Evolutionary conservation across 1,284 basidiomycete genomes (phyloP), one percentile per base, ranked within the genome.

Genomic region (Cystobasidium sp.): DNA sequence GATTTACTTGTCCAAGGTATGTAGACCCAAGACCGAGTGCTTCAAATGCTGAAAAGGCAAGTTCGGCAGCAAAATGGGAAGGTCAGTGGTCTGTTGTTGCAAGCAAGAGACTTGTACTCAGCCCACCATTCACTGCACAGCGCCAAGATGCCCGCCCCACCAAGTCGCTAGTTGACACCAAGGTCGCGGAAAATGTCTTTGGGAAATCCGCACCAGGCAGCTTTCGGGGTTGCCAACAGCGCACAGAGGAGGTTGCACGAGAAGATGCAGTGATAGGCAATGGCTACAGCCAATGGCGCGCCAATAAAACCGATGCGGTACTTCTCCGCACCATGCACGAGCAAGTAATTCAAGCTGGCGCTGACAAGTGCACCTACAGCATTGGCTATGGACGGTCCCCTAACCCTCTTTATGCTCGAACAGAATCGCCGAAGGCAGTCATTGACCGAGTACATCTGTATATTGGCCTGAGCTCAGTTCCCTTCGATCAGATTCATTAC

Each of bases 231-330:
- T 76, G 88, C 88, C 79, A 88, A 87, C 8, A 91, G 76, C 7
- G 90, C 91, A 80, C 93, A 95, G 18, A 86, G 69, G 49, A 92
- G 81, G 1, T 89, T 90, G 59, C 88, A 80, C 49, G 90, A 46
- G 67, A 79, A 59, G 80, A 79, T 53, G 20, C 37, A 39, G 24
- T 44, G 58, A 61, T 64, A 41, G 1, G 91, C 92, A 75, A 95
- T 86, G 0, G 91, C 90, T 0, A 92, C 93, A 0, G 94, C 92
- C 49, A 97, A 86, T 0, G 96, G 95, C 2, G 94, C 95, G 9
- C 95, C 96, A 74, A 94, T 88, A 83, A 94, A 99, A 6, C 96
- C 96, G 0, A 98, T 85, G 16, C 91, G 85, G 68, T 94, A 66
- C 4, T 39, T 14, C 9, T 81, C 31, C 20, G 82, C 82, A 0